phyloP scores from a whole-genome alignment of 257 asterid genomes.

The Linaria vulgaris region DNA sequence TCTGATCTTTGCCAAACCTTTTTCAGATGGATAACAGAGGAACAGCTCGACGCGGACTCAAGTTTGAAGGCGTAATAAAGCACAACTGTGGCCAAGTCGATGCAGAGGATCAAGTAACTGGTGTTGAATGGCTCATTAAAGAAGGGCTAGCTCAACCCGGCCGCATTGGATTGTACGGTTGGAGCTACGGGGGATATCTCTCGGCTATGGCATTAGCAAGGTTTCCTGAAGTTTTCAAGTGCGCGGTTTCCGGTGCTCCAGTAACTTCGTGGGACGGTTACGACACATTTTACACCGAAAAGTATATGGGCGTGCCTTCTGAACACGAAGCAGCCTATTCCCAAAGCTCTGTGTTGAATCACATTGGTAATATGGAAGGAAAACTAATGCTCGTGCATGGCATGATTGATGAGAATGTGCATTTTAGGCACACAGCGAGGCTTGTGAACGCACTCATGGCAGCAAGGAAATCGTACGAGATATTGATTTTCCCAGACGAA shows the following conservation, averaged over 20 bases:
- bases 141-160: constrained; percentile 61
- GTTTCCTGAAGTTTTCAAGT: constrained; percentile 62
- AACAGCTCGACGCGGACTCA: constrained; percentile 84
- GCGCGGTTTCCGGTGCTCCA: constrained; percentile 95
- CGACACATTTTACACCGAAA: constrained; percentile 83
- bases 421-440: constrained; percentile 91
- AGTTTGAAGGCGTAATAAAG: constrained; percentile 81
- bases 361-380: constrained; percentile 59
- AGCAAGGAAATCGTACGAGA: constrained; percentile 64
- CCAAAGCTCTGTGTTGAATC: constrained; percentile 68
- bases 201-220: constrained; percentile 72
- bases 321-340: constrained; percentile 50
- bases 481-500: constrained; percentile 89
- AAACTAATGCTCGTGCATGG: constrained; percentile 84
- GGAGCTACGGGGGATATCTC: constrained; percentile 98
- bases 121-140: constrained; percentile 80
- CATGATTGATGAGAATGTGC: constrained; percentile 95
- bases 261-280: constrained; percentile 97
- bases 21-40: constrained; percentile 96
- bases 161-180: constrained; percentile 81
- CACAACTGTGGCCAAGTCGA: constrained; percentile 72
- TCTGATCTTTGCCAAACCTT: constrained; percentile 17
- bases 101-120: constrained; percentile 76
- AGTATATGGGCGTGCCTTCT: constrained; percentile 83
- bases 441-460: constrained; percentile 76